Conservation (phyloP, 345 rosid genomes). For the Brassica juncea region DNA sequence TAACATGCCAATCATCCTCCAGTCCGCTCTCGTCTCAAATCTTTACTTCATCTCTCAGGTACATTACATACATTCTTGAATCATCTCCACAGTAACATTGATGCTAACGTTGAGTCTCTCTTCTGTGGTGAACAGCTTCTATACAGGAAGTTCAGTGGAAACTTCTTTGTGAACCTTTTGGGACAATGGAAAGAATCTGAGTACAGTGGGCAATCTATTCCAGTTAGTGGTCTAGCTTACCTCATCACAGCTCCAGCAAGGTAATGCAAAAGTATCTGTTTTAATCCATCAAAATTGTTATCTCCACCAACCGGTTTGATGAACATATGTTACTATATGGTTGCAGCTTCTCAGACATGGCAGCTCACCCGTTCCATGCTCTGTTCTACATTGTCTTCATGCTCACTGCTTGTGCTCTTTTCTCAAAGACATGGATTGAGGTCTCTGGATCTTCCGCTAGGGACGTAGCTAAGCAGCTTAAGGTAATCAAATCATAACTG, state of each 20-base stretch:
- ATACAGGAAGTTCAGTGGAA: constrained; percentile 76
- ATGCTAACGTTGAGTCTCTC: not conserved
- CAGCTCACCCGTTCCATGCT: constrained; percentile 92
- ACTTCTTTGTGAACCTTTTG: constrained; percentile 76
- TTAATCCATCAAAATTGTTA: not conserved
- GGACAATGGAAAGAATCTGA: constrained; percentile 91
- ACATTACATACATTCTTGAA: constrained; percentile 28
- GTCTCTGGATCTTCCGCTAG: constrained; percentile 86
- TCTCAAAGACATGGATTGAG: constrained; percentile 93
- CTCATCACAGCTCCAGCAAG: constrained; percentile 85
- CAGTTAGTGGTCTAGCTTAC: constrained; percentile 83
- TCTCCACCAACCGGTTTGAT: not conserved
- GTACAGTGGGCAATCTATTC: constrained; percentile 73
- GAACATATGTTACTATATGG: constrained; percentile 3
- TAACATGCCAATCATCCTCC: constrained; percentile 89
- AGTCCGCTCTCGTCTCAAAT: constrained; percentile 81
- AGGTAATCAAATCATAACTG: constrained; percentile 44
- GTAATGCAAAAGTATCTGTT: constrained; percentile 35
- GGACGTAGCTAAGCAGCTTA: constrained; percentile 88
- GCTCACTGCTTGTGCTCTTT: constrained; percentile 81
- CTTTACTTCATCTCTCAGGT: constrained; percentile 91
- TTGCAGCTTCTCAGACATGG: constrained; percentile 87
- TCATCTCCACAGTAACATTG: not conserved
- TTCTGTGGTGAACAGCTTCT: constrained; percentile 53
- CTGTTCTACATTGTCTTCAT: constrained; percentile 76